phyloP scores from a whole-genome alignment of 495 filamentous ascomycete species.

The Venustampulla echinocandica region DNA sequence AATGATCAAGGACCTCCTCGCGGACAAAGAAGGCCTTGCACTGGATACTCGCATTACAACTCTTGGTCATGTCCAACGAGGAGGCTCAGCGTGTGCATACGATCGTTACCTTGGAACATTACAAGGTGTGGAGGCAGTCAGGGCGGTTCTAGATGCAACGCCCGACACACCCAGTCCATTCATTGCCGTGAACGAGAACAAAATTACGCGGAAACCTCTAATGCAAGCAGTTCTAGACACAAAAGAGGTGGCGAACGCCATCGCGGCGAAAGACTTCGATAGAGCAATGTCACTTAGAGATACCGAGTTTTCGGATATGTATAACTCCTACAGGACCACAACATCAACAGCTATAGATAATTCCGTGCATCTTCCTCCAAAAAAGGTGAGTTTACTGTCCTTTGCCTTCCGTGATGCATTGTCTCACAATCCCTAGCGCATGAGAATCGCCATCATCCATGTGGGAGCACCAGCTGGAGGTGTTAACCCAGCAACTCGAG shows the following conservation, averaged over 20 bases:
- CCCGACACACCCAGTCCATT: constrained; percentile 88
- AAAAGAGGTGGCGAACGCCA: constrained; percentile 70
- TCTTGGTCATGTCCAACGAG: constrained; percentile 91
- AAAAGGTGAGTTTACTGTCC: constrained; percentile 52
- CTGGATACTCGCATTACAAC: constrained; percentile 94
- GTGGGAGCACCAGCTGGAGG: constrained; percentile 97
- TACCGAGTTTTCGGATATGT: constrained; percentile 90
- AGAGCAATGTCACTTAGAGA: constrained; percentile 80
- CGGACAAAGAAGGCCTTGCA: constrained; percentile 55
- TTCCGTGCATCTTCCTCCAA: constrained; percentile 48
- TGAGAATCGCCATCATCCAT: constrained; percentile 92
- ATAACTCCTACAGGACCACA: constrained; percentile 81
- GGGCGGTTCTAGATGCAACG: constrained; percentile 85
- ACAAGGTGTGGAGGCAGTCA: constrained; percentile 93
- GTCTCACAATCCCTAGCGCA: constrained; percentile 44
- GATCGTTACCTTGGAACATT: constrained; percentile 89
- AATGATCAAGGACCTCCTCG: constrained; percentile 80
- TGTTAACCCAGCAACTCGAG: constrained; percentile 95
- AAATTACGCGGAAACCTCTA: constrained; percentile 81
- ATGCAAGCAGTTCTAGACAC: constrained; percentile 83
- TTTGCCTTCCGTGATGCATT: background rate
- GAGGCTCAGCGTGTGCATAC: constrained; percentile 85
- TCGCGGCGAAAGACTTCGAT: constrained; percentile 73
- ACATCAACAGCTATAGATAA: constrained; percentile 48
- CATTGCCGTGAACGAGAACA: constrained; percentile 95